phyloP scores from a whole-genome alignment of 176 grass and related monocot genomes.

The Microstegium vimineum region DNA sequence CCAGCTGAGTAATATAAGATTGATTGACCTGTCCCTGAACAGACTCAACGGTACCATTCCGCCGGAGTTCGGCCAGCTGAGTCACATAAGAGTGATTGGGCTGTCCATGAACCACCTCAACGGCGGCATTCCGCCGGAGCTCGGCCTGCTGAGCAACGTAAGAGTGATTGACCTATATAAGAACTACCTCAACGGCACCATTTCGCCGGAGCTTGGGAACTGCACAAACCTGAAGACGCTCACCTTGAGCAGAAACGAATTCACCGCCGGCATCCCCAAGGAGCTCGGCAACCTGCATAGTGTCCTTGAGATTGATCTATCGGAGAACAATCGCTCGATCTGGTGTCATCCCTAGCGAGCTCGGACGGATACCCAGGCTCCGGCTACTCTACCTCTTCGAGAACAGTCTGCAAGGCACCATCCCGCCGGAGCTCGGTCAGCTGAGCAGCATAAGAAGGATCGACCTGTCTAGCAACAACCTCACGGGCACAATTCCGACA shows the following conservation, averaged over 20 bases:
- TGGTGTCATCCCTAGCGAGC: too few relatives aligned
- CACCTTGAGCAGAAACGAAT: conserved; percentile 29
- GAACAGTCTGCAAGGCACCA: not conserved
- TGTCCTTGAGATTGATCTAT: too few relatives aligned
- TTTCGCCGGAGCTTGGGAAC: conserved; percentile 22
- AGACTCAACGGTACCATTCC: conserved; percentile 43
- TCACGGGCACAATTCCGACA: conserved; percentile 63
- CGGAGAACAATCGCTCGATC: too few relatives aligned
- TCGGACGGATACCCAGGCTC: too few relatives aligned
- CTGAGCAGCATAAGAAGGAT: too few relatives aligned
- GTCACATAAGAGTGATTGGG: too few relatives aligned
- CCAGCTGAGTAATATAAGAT: too few relatives aligned
- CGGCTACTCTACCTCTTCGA: too few relatives aligned
- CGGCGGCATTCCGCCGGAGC: too few relatives aligned
- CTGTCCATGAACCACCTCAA: too few relatives aligned
- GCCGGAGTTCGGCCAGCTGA: conserved; percentile 54
- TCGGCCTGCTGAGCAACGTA: not conserved
- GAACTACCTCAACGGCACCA: not conserved
- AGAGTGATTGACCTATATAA: conserved; percentile 63
- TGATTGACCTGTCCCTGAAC: conserved; percentile 58
- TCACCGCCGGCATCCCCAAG: conserved; percentile 50
- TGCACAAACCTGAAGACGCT: conserved; percentile 36
- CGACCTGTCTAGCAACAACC: conserved; percentile 58
- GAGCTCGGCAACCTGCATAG: conserved; percentile 13
- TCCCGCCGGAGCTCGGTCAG: conserved; percentile 29